Evolutionary conservation across 2,329 filamentous ascomycete genomes (phyloP).

Genomic region (Cercospora sojina): DNA sequence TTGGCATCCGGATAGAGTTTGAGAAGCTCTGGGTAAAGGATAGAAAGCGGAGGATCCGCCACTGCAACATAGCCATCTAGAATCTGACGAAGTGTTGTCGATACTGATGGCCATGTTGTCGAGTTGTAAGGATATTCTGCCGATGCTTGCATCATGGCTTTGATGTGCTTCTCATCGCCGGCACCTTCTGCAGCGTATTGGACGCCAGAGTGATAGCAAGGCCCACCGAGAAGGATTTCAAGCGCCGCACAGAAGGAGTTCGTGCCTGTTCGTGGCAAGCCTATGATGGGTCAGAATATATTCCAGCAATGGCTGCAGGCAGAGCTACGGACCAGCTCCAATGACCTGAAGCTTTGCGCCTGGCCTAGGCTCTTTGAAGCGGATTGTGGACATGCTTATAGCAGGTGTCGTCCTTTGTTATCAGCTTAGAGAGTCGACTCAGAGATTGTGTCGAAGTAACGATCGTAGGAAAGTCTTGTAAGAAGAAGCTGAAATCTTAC

Average conservation of each 20-base stretch:
- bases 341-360: slow-evolving; percentile 12
- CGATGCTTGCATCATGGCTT: slow-evolving; percentile 8
- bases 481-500: background rate
- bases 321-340: background rate
- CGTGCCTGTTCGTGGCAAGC: slow-evolving; percentile 19
- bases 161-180: slow-evolving; percentile 11
- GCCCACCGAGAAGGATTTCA: slow-evolving; percentile 18
- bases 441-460: too few relatives aligned
- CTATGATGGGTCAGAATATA: background rate
- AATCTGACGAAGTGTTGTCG: slow-evolving; percentile 22
- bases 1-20: slow-evolving; percentile 40
- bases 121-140: slow-evolving; percentile 10
- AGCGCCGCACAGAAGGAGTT: slow-evolving; percentile 17
- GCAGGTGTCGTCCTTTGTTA: background rate
- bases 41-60: slow-evolving; percentile 36
- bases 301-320: background rate
- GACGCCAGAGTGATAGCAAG: slow-evolving; percentile 19
- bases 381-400: background rate
- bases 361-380: background rate
- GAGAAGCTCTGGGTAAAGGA: slow-evolving; percentile 40
- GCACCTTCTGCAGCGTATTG: slow-evolving; percentile 13
- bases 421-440: background rate
- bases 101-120: background rate
- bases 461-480: background rate
- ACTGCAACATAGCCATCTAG: slow-evolving; percentile 35